Percentiles rank a stretch among this genome's conserved stretches.
Evolutionary conservation across 179 eudicot species (phyloP).

Genomic region (Sideroxylon spinosum): DNA sequence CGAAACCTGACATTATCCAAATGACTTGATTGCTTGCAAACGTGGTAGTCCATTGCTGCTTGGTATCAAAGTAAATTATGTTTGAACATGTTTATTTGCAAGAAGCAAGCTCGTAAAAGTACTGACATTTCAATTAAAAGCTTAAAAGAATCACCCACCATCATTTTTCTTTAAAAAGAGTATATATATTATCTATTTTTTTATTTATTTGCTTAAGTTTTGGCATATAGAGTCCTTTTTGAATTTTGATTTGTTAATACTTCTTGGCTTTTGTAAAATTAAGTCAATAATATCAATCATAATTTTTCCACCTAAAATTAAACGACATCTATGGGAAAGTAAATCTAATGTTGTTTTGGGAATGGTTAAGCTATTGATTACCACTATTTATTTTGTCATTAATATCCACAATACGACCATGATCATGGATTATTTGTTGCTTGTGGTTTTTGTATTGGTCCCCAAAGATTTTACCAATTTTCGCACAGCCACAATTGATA

Average conservation of each 20-base stretch:
- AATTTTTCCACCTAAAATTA: too few relatives aligned
- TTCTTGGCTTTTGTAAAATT: background rate
- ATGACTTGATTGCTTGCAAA: constrained; percentile 96
- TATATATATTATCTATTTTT: background rate
- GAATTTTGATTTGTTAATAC: background rate
- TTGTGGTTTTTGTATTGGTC: too few relatives aligned
- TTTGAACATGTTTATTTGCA: background rate
- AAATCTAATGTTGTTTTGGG: too few relatives aligned
- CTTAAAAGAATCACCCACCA: background rate
- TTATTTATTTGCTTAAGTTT: background rate
- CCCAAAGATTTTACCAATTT: too few relatives aligned
- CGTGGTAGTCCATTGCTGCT: constrained; percentile 98
- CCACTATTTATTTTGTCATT: too few relatives aligned
- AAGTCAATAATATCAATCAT: background rate
- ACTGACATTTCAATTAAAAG: background rate
- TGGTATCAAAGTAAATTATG: constrained; percentile 79
- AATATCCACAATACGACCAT: too few relatives aligned
- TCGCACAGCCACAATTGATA: too few relatives aligned
- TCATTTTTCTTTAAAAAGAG: background rate
- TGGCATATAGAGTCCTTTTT: background rate
- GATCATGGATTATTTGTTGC: too few relatives aligned
- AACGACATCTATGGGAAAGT: too few relatives aligned
- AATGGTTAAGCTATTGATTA: too few relatives aligned
- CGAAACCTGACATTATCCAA: constrained; percentile 90
- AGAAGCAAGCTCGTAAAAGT: background rate